Evolutionary conservation across 805 yeast genomes (phyloP), one percentile per base, ranked within the genome.

Genomic region (Candida germanica): DNA sequence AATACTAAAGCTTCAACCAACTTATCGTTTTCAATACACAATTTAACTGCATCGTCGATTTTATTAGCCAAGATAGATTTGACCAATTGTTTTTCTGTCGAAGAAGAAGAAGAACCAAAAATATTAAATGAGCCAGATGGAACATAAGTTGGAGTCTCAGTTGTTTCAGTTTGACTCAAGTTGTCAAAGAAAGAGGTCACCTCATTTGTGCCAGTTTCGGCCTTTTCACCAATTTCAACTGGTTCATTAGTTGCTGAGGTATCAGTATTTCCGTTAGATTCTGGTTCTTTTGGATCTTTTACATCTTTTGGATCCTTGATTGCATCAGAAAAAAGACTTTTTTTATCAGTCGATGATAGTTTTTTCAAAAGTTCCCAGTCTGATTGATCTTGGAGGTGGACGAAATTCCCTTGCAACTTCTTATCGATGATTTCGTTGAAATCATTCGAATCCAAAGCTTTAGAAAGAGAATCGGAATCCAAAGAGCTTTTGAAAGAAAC

Each of bases 1-100:
- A 93, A 71, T 18, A 89, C 66, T 47, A 89, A 71, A 3, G 98
- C 96, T 56, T 93, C 98, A 15, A 75, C 58, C 15, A 87, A 59
- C 40, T 75, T 73, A 33, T 75, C 83, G 23, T 76, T 73, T 29
- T 77, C 69, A 41, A 93, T 62, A 45, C 91, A 79, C 17, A 70
- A 52, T 22, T 80, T 73, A 9, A 87, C 79, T 1, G 97, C 96
- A 17, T 72, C 66, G 11, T 73, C 74, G 32, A 74, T 60, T 33
- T 87, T 73, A 41, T 88, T 87, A 11, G 59, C 56, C 33, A 91
- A 69, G 31, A 91, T 57, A 15, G 59, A 53, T 37, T 56, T 54
- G 30, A 60, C 50, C 24, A 64, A 46, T 10, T 60, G 53, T 35
- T 63, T 67, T 26, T 78, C 77, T 4, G 56, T 54, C 6, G 68